Base-by-base conservation (phyloP, 257 asterid genomes). In the Craterostigma plantagineum region DNA sequence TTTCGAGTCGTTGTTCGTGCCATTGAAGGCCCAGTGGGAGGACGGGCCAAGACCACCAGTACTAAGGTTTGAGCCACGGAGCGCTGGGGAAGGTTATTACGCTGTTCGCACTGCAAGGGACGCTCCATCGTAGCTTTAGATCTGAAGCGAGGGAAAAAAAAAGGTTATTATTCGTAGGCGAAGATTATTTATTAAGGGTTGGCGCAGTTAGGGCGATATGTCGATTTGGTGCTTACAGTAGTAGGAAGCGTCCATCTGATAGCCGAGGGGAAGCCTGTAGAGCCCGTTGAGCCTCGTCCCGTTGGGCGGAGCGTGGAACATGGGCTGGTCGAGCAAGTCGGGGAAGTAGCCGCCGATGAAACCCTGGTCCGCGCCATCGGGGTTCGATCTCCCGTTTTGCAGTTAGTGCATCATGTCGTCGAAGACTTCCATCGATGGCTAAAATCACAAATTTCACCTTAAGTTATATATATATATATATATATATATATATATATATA, bases 1-100 rank as follows among this genome's bases (percentile, higher is more conserved):
- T 80, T 58, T 80, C 68, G 17, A 54, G 76, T 3, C 94, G 76
- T 17, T 67, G 70, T 47, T 63, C 57, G 41, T 81, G 96, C 96
- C 96, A 85, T 14, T 81, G 63, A 68, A 75, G 55, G 60, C 94
- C 96, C 0, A 85, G 46, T 3, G 96, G 96, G 37, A 85, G 79
- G 45, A 85, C 94, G 1, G 96, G 96, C 82, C 91, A 85, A 0
- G 96, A 77, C 96, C 96, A 85, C 96, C 96, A 81, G 49, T 81
- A 85, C 96, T 94, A 85, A 0, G 96, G 96, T 50, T 85, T 85
- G 38, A 85, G 46, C 83, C 94, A 85, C 3, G 75, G 60, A 14
- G 96, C 96, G 4, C 96, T 68, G 0, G 96, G 96, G 54, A 85
- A 85, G 8, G 96, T 85, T 51, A 85, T 57, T 14, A 85, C 94